Base-by-base conservation (phyloP, 768 basidiomycete genomes). In the Pholiota molesta region DNA sequence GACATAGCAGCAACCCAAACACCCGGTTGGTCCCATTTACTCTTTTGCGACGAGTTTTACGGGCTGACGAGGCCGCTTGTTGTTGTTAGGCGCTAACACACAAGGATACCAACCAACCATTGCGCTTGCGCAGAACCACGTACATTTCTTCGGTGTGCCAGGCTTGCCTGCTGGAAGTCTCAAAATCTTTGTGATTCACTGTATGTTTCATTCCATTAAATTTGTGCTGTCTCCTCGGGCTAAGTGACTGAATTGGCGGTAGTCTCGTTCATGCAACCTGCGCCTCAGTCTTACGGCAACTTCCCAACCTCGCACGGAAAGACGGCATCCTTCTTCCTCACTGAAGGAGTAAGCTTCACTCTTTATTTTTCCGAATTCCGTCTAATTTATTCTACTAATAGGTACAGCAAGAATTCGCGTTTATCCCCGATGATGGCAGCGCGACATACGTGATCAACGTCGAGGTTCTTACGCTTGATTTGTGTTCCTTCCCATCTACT, bases 131-230 rank as follows among this genome's bases (percentile, higher is more conserved):
- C 87, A 92, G 68, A 96, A 96, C 72, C 94, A 96, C 70, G 80
- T 96, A 57, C 86, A 90, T 72, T 95, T 94, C 83, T 78, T 95
- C 23, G 79, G 91, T 62, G 86, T 91, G 1, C 90, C 92, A 9
- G 81, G 79, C 23, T 79, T 83, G 7, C 60, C 84, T n/a, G 83
- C 89, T 19, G 94, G 94, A 11, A 84, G 81, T 42, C 89, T 87
- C 2, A 78, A 87, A 57, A 89, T 95, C 60, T 96, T 92, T 65
- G 92, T 95, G 28, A 91, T 96, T 62, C 94, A 96, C 73, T 96
- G 92, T 90, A 68, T 66, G 10, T 35, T n/a, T n/a, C n/a, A 35
- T 29, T 45, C 26, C 2, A 23, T n/a, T n/a, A n/a, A n/a, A n/a
- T n/a, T 42, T 26, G 3, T 44, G 35, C 52, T 44, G 3, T 42